These are phyloP conservation scores for Suhomyces choctaworum DNA, from an alignment of 1,139 yeast genomes.

Conservation along the genomic window DNA sequence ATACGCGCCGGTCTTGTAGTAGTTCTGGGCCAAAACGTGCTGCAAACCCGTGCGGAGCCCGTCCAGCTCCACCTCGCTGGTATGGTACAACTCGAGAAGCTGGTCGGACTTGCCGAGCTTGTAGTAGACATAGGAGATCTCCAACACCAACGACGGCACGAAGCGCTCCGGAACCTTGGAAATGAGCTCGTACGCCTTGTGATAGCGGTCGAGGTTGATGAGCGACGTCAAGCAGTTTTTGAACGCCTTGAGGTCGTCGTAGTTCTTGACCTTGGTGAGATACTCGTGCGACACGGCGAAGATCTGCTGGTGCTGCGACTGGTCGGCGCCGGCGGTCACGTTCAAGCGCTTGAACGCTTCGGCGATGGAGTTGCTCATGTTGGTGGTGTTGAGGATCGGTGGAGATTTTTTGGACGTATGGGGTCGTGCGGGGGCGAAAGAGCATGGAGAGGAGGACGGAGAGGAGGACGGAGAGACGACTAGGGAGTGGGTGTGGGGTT, in stretches of 20 bases:
- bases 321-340: constrained; percentile 26
- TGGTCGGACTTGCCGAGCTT: constrained; percentile 53
- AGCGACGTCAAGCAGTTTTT: constrained; percentile 66
- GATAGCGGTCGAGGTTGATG: constrained; percentile 70
- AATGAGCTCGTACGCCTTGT: constrained; percentile 53
- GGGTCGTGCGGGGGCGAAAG: constrained; percentile 1
- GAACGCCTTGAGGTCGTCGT: constrained; percentile 52
- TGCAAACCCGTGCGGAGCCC: constrained; percentile 46
- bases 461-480: too few species aligned
- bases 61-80: constrained; percentile 23
- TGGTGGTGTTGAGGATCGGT: constrained; percentile 1
- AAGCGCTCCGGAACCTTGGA: constrained; percentile 39
- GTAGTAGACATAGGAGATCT: constrained; percentile 70
- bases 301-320: constrained; percentile 41
- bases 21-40: constrained; percentile 82
- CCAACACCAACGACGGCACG: constrained; percentile 44
- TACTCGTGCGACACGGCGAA: constrained; percentile 46
- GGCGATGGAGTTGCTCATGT: constrained; percentile 43
- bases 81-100: constrained; percentile 42
- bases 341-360: constrained; percentile 47
- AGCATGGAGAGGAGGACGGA: too few species aligned
- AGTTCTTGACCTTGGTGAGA: constrained; percentile 41
- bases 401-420: constrained; percentile 1
- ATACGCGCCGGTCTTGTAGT: constrained; percentile 65
- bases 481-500: too few species aligned